A percentile compares a stretch with the other conserved stretches of the same genome.
Conservation (phyloP, 306 rosid genomes). For the Medicago lupulina region DNA sequence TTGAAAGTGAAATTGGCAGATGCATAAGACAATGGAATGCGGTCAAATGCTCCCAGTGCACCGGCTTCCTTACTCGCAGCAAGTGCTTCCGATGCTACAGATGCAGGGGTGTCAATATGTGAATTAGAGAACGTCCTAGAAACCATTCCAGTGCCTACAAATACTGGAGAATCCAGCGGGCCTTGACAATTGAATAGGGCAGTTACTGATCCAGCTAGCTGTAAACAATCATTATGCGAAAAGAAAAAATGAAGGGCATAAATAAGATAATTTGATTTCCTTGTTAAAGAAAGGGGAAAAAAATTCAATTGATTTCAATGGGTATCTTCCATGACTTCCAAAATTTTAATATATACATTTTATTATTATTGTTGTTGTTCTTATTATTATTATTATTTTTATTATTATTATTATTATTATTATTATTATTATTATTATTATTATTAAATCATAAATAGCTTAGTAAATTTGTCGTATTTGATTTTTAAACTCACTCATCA, state of each 20-base stretch:
- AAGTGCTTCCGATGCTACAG: conserved; percentile 80
- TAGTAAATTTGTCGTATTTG: background rate
- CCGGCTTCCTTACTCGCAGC: conserved; percentile 85
- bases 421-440: background rate
- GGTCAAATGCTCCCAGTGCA: conserved; percentile 90
- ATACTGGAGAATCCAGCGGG: conserved; percentile 85
- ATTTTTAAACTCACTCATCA: background rate
- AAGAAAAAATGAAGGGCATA: conserved; percentile 32
- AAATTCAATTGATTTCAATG: conserved; percentile 22
- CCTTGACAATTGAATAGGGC: conserved; percentile 99
- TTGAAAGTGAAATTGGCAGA: conserved; percentile 97
- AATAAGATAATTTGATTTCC: conserved; percentile 24
- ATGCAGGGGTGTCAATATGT: conserved; percentile 61
- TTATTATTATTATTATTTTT: background rate
- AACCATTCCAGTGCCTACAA: conserved; percentile 99
- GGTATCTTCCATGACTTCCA: conserved; percentile 7
- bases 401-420: too few species aligned
- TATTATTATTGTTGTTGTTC: too few species aligned
- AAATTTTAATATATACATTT: conserved; percentile 16
- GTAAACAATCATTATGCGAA: conserved; percentile 48
- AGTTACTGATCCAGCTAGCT: conserved; percentile 95
- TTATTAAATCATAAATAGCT: conserved; percentile 27
- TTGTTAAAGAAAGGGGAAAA: background rate
- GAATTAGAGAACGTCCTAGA: conserved; percentile 77
- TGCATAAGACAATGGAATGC: conserved; percentile 87